Evolutionary conservation across 352 stramenopile species (phyloP).

Genomic region (Phytophthora uliginosa): DNA sequence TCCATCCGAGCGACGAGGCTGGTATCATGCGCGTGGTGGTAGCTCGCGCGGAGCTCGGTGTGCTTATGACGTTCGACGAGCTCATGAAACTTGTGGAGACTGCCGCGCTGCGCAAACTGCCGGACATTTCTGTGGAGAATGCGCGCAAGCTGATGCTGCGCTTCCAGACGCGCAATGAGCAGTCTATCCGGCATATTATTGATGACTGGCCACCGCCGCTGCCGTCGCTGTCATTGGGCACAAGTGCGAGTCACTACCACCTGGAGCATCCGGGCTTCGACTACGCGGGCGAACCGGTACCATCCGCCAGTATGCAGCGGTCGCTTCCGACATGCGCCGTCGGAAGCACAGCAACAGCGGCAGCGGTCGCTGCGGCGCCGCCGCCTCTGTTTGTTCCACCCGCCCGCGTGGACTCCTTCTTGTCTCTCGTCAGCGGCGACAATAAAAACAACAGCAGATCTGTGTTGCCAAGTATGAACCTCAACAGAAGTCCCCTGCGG

Average conservation of each 20-base stretch:
- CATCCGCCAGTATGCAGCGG: background rate
- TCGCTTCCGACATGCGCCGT: background rate
- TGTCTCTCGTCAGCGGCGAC: background rate
- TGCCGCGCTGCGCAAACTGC: slow-evolving; percentile 64
- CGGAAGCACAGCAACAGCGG: slow-evolving; percentile 2
- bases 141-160: slow-evolving; percentile 56
- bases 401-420: slow-evolving; percentile 7
- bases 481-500: slow-evolving; percentile 3
- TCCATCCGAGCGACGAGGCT: slow-evolving; percentile 63
- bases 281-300: slow-evolving; percentile 7
- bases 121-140: slow-evolving; percentile 66
- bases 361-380: slow-evolving; percentile 4
- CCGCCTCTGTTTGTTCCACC: slow-evolving; percentile 13
- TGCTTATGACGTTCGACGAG: slow-evolving; percentile 79
- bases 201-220: slow-evolving; percentile 47
- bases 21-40: slow-evolving; percentile 70
- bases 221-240: slow-evolving; percentile 3
- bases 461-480: slow-evolving; percentile 25
- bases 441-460: slow-evolving; percentile 6
- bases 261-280: slow-evolving; percentile 31
- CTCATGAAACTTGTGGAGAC: slow-evolving; percentile 67
- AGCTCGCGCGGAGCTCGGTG: slow-evolving; percentile 63
- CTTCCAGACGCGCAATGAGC: slow-evolving; percentile 62
- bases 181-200: slow-evolving; percentile 64
- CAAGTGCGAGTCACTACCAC: slow-evolving; percentile 12